Percentiles rank a stretch among this genome's conserved stretches.
These are phyloP conservation scores for Penicillium brevicompactum DNA, from an alignment of 2,329 filamentous ascomycete genomes.

Conservation along the genomic window DNA sequence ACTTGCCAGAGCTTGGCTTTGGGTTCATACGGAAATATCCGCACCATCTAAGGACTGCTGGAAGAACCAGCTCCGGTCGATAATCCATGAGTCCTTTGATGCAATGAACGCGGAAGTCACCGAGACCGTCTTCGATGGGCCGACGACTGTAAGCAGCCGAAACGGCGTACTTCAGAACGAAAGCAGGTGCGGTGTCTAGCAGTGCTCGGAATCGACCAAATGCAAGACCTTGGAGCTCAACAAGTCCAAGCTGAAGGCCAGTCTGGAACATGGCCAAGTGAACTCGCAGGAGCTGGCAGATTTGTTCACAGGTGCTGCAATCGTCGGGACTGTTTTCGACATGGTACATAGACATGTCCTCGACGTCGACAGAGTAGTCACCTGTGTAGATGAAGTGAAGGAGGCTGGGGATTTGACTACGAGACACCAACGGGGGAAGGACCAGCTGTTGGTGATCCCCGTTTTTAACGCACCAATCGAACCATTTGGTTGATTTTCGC, in stretches of 20 bases:
- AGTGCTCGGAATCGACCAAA: conserved; percentile 5
- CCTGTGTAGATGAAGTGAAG: conserved; percentile 14
- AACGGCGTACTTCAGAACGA: conserved; percentile 7
- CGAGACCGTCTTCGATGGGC: neutral
- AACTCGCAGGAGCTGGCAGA: conserved; percentile 7
- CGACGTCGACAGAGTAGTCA: conserved; percentile 11
- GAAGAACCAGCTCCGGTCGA: conserved; percentile 6
- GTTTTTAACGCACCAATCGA: neutral
- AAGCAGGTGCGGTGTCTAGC: conserved; percentile 7
- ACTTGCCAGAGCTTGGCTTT: no score
- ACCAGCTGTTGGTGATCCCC: neutral
- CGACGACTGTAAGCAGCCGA: conserved; percentile 3
- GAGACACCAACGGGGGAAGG: neutral
- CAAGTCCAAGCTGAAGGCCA: conserved; percentile 13
- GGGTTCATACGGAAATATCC: conserved; percentile 8
- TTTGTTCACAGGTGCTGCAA: conserved; percentile 9
- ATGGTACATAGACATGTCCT: neutral
- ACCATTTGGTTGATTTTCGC: conserved; percentile 1
- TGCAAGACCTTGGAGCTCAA: conserved; percentile 10
- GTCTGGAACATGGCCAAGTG: conserved; percentile 15
- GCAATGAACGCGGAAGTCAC: neutral
- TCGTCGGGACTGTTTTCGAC: neutral
- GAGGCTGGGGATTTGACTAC: conserved; percentile 3
- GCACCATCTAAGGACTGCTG: conserved; percentile 8
- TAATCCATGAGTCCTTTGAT: conserved; percentile 1